Percentiles rank a stretch among this genome's conserved stretches.
Evolutionary conservation across 2,329 filamentous ascomycete species (phyloP).

Genomic region (Cercospora sp.): DNA sequence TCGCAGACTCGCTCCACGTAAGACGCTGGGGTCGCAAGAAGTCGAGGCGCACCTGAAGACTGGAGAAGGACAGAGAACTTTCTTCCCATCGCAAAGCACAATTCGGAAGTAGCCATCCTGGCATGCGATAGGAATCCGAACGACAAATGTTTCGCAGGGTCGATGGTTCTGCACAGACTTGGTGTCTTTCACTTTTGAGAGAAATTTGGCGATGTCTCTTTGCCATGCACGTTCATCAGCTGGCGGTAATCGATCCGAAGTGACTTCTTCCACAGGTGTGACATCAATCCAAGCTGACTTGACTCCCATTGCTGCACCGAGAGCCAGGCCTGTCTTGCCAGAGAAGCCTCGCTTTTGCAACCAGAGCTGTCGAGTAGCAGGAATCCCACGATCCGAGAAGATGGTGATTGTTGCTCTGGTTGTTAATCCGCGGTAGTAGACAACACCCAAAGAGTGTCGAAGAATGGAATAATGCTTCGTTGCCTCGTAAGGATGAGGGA

Average conservation of each 20-base stretch:
- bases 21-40: conserved; percentile 16
- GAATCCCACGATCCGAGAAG: conserved; percentile 60
- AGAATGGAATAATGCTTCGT: conserved; percentile 17
- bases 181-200: conserved; percentile 51
- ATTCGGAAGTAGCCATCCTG: conserved; percentile 22
- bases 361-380: conserved; percentile 62
- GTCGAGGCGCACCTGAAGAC: conserved; percentile 17
- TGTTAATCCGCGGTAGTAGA: conserved; percentile 51
- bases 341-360: conserved; percentile 68
- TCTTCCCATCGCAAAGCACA: conserved; percentile 18
- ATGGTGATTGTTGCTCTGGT: conserved; percentile 66
- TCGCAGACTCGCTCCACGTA: conserved; percentile 19
- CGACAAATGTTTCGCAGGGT: conserved; percentile 12
- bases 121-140: conserved; percentile 14
- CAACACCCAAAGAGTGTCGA: conserved; percentile 17
- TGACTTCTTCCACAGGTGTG: conserved; percentile 57
- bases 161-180: conserved; percentile 17
- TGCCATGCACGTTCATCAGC: conserved; percentile 67
- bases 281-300: conserved; percentile 66
- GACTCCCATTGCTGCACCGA: conserved; percentile 62
- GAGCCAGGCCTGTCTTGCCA: conserved; percentile 66
- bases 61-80: conserved; percentile 21
- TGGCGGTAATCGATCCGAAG: conserved; percentile 52
- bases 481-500: conserved; percentile 17
- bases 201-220: conserved; percentile 65